Base-by-base conservation (phyloP, 1,139 yeast species). In the Candida freyschussii region DNA sequence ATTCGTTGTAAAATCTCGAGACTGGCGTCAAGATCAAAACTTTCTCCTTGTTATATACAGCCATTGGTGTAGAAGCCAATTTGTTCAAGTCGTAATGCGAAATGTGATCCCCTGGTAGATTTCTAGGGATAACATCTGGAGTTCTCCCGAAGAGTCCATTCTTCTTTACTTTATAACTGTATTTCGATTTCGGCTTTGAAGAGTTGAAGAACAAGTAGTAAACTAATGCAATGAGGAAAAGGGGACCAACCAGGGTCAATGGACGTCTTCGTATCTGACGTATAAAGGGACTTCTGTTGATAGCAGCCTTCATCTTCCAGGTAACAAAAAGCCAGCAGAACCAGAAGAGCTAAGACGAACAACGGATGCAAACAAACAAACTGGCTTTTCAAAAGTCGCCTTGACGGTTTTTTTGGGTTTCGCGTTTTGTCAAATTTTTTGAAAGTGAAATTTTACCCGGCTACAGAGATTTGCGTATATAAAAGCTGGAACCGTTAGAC, bases 21-120 rank as follows among this genome's bases (percentile, higher is more conserved):
- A 91, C 77, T 26, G 98, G 98, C 3, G 96, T 78, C 59, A 84
- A 71, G 44, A 83, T 75, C 55, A 91, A 67, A 21, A 91, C 85
- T 45, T 82, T 82, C 55, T 91, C 97, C 50, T 72, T 72, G 56
- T 85, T 83, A 39, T 69, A 68, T 33, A 76, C 73, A 7, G 95
- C 81, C 57, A 75, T 70, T 16, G 81, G 66, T 2, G 89, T 73
- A 6, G 89, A 70, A 22, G 78, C 75, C 45, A 89, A 64, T 50
- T 72, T 71, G 60, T 89, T 87, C 64, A 89, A 69, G 57, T 86
- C 86, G 56, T 82, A 86, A 55, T 85, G 93, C 29, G 83, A 73
- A 48, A 87, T 84, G 55, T 83, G 91, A 51, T 83, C 83, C 44
- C 80, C 81, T 17, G 86, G 84, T 33, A 75, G 58, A 54, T 75